Evolutionary conservation across 2,329 filamentous ascomycete species (phyloP), one percentile per base, ranked within the genome.

Genomic region (Cadophora sp.): DNA sequence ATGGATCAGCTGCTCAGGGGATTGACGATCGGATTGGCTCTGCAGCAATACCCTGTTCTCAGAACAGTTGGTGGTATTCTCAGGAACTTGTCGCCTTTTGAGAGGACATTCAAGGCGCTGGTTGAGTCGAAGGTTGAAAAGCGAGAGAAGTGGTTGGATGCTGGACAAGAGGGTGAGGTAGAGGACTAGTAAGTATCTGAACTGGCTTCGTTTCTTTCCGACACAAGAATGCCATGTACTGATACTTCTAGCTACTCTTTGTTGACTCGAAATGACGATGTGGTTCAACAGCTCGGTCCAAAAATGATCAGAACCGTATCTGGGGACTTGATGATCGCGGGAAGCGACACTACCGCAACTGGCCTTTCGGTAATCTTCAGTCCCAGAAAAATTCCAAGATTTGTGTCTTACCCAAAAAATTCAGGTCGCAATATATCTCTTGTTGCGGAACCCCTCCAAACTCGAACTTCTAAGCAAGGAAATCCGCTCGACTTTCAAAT

Each of bases 281-380:
- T 31, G 11, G 51, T 65, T 31, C 64, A 58, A 3, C 59, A 48
- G 24, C 14, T 63, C 9, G 68, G 70, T 3, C 51, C 51, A n/a
- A 55, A 55, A 31, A 55, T 27, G 40, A 64, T 70, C 26, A 60
- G 37, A 4, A 43, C 34, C 7, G 65, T 68, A 19, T 46, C 64
- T 9, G 31, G 43, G 9, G 58, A 65, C 24, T 24, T 73, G 7
- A 72, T 70, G 8, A 48, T 72, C 7, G 69, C 66, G 12, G 68
- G 71, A 0, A 68, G 60, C n/a, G 71, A 70, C 22, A 73, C 69
- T 0, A 68, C 65, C 16, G 62, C 69, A 22, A 70, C 68, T 22
- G 24, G 60, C 19, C 66, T 69, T 43, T 56, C 59, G 26, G 68
- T 70, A 56, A 68, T 60, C 26, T 43, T 56, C 56, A n/a, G n/a